Percentiles rank a stretch among this genome's conserved stretches.
Evolutionary conservation across 768 basidiomycete genomes (phyloP).

Genomic region (Pilatotrama ljubarskyi): DNA sequence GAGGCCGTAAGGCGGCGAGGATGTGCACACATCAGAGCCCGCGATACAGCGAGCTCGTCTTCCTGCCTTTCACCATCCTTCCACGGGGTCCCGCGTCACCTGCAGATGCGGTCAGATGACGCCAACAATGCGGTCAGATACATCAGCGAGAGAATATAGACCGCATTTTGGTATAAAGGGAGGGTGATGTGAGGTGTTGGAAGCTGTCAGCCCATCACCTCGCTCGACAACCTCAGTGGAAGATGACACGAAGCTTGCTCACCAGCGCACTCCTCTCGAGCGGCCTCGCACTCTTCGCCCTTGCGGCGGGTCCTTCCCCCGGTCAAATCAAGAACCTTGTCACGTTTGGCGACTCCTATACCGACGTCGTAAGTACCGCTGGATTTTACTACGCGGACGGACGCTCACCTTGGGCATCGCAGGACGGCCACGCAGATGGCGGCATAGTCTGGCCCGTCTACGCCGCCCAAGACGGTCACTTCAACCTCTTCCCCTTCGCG

Average conservation of each 20-base stretch:
- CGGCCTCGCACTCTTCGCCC: neutral
- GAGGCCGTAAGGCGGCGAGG: neutral
- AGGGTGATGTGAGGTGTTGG: neutral
- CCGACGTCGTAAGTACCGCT: slow-evolving; percentile 43
- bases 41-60: neutral
- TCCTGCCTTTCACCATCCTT: neutral
- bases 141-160: slow-evolving; percentile 1
- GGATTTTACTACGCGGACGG: slow-evolving; percentile 55
- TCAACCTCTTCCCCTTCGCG: slow-evolving; percentile 58
- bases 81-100: neutral
- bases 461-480: slow-evolving; percentile 53
- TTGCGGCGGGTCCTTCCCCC: slow-evolving; percentile 26
- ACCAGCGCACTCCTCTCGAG: neutral
- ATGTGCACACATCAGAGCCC: neutral
- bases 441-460: slow-evolving; percentile 60
- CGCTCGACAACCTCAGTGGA: neutral
- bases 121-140: neutral
- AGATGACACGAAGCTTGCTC: neutral
- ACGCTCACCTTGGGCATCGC: neutral
- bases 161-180: neutral
- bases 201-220: neutral
- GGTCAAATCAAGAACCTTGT: slow-evolving; percentile 62
- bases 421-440: slow-evolving; percentile 33
- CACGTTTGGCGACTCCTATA: slow-evolving; percentile 70
- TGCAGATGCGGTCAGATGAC: slow-evolving; percentile 4